Conservation (phyloP, 306 rosid genomes). For the Pyrus communis region DNA sequence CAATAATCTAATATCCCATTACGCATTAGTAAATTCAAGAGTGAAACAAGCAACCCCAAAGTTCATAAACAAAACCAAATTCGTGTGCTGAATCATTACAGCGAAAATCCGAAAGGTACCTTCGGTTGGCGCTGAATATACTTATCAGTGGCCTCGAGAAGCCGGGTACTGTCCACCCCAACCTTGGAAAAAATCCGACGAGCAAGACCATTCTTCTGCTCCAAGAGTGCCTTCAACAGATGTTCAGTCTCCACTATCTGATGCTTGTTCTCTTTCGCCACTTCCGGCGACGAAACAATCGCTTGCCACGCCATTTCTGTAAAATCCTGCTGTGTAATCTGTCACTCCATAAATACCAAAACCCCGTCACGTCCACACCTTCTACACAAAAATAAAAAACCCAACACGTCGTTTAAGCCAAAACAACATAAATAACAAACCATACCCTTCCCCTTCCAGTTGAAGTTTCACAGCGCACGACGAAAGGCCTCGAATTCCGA, state of each 20-base stretch:
- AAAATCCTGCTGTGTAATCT: conserved; percentile 94
- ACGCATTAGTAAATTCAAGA: background rate
- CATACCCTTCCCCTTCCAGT: conserved; percentile 87
- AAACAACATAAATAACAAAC: background rate
- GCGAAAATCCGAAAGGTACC: conserved; percentile 30
- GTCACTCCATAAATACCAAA: conserved; percentile 29
- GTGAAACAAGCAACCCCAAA: background rate
- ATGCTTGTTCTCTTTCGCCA: conserved; percentile 93
- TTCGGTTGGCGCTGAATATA: conserved; percentile 92
- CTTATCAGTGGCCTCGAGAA: conserved; percentile 83
- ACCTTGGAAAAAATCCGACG: conserved; percentile 83
- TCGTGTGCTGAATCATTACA: background rate
- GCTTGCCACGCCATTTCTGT: conserved; percentile 99
- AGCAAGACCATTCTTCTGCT: conserved; percentile 97
- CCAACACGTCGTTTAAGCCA: background rate
- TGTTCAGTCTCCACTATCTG: conserved; percentile 99
- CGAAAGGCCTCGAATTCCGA: conserved; percentile 24
- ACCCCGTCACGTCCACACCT: background rate
- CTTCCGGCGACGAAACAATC: conserved; percentile 79
- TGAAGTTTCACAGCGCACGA: conserved; percentile 55
- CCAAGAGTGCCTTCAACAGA: conserved; percentile 85
- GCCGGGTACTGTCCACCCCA: conserved; percentile 82
- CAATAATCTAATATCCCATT: background rate
- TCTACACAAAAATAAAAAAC: background rate
- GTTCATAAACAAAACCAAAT: background rate